phyloP scores from a whole-genome alignment of 352 stramenopile genomes.

The Phytophthora chlamydospora region DNA sequence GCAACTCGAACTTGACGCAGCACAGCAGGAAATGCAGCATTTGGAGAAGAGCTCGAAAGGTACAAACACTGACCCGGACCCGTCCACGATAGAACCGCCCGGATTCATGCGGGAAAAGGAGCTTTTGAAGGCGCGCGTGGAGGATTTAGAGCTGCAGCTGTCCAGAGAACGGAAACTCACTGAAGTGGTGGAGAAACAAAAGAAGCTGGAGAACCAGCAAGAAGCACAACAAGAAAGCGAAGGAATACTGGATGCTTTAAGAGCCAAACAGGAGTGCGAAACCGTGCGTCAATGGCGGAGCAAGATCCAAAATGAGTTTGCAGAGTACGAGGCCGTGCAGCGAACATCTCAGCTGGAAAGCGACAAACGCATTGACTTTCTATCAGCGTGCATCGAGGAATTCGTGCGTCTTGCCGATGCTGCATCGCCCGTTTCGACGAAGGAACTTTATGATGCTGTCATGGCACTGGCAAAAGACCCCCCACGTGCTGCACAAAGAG shows the following conservation, averaged over 20 bases:
- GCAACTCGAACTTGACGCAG: conserved; percentile 24
- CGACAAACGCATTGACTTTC: conserved; percentile 50
- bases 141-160: conserved; percentile 40
- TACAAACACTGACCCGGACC: conserved; percentile 21
- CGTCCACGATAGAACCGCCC: conserved; percentile 1
- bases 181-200: conserved; percentile 29
- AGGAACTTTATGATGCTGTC: conserved; percentile 48
- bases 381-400: conserved; percentile 51
- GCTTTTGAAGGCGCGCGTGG: conserved; percentile 12
- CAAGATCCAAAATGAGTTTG: conserved; percentile 44
- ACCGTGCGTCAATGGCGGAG: conserved; percentile 17
- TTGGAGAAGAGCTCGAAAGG: conserved; percentile 18
- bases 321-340: conserved; percentile 33
- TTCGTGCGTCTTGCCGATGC: conserved; percentile 41
- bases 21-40: conserved; percentile 5
- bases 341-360: conserved; percentile 33
- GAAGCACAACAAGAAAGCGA: conserved; percentile 22
- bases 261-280: conserved; percentile 15
- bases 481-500: neutral
- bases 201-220: conserved; percentile 18
- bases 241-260: conserved; percentile 8
- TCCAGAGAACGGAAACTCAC: conserved; percentile 28
- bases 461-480: conserved; percentile 37
- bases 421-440: conserved; percentile 17
- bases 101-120: conserved; percentile 15